Percentiles rank a stretch among this genome's conserved stretches.
These are phyloP conservation scores for Blakeslea trispora DNA, from an alignment of 371 early-diverging fungal genomes.

Conservation along the genomic window DNA sequence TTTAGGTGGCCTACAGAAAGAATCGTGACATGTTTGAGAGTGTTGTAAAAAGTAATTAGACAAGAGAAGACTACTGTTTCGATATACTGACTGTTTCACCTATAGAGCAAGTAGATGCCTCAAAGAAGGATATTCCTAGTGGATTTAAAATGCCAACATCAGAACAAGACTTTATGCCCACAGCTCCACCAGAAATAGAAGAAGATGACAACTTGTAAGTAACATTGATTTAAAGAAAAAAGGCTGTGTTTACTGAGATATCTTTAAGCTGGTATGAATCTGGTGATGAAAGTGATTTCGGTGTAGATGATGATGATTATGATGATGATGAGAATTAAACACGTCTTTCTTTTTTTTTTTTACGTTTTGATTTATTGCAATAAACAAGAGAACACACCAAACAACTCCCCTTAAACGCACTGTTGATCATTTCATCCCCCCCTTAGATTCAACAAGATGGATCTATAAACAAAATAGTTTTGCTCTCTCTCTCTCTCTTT, in stretches of 20 bases:
- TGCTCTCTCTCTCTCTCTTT: background rate
- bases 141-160: conserved; percentile 58
- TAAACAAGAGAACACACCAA: background rate
- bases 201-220: conserved; percentile 57
- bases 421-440: background rate
- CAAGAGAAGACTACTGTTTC: too few relatives aligned
- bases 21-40: conserved; percentile 70
- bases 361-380: too few relatives aligned
- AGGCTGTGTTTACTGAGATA: too few relatives aligned
- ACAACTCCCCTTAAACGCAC: background rate
- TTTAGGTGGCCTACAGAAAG: conserved; percentile 74
- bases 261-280: conserved; percentile 61
- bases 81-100: too few relatives aligned
- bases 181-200: conserved; percentile 49
- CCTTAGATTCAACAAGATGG: background rate
- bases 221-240: too few relatives aligned
- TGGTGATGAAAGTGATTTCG: conserved; percentile 55
- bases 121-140: conserved; percentile 56
- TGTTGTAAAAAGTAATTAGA: conserved; percentile 63
- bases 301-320: conserved; percentile 43
- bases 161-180: conserved; percentile 50
- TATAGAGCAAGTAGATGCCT: conserved; percentile 57
- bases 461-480: too few relatives aligned
- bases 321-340: conserved; percentile 29
- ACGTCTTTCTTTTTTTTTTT: too few relatives aligned